Evolutionary conservation across 352 stramenopile genomes (phyloP).

Genomic region (Pythium monospermum): DNA sequence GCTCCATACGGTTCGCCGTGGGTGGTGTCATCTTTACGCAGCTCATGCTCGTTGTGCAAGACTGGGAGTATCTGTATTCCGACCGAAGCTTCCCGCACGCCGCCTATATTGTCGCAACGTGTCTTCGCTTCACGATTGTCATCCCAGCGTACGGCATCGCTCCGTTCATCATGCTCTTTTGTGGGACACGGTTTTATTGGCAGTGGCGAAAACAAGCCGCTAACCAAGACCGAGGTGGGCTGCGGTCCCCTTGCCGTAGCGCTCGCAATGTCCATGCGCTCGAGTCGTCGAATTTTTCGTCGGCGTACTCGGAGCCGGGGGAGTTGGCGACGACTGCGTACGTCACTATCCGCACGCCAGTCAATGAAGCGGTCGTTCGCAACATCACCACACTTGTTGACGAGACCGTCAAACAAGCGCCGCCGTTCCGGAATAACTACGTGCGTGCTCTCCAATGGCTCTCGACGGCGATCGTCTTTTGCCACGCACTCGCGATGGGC

Average conservation of each 20-base stretch:
- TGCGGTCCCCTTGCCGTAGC: conserved; percentile 9
- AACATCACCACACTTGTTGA: neutral
- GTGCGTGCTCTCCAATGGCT: conserved; percentile 27
- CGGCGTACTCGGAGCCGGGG: neutral
- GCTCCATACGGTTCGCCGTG: conserved; percentile 33
- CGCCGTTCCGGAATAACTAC: conserved; percentile 24
- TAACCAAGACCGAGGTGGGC: conserved; percentile 15
- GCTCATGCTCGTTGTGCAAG: conserved; percentile 34
- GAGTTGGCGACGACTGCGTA: conserved; percentile 3
- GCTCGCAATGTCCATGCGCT: neutral
- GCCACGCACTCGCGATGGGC: conserved; percentile 31
- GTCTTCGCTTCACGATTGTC: conserved; percentile 31
- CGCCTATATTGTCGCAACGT: conserved; percentile 18
- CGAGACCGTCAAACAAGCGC: neutral
- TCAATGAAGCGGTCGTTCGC: neutral
- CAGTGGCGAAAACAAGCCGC: conserved; percentile 24
- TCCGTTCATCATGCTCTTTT: conserved; percentile 23
- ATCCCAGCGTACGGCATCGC: conserved; percentile 28
- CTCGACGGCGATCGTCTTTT: conserved; percentile 25
- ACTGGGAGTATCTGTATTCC: conserved; percentile 34
- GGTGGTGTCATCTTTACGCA: conserved; percentile 31
- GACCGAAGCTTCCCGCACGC: conserved; percentile 11
- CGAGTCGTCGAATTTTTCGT: neutral
- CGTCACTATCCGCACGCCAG: conserved; percentile 1
- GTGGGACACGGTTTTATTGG: conserved; percentile 25